These are phyloP conservation scores for Mycena latifolia DNA, from an alignment of 768 basidiomycete species.

Conservation along the genomic window DNA sequence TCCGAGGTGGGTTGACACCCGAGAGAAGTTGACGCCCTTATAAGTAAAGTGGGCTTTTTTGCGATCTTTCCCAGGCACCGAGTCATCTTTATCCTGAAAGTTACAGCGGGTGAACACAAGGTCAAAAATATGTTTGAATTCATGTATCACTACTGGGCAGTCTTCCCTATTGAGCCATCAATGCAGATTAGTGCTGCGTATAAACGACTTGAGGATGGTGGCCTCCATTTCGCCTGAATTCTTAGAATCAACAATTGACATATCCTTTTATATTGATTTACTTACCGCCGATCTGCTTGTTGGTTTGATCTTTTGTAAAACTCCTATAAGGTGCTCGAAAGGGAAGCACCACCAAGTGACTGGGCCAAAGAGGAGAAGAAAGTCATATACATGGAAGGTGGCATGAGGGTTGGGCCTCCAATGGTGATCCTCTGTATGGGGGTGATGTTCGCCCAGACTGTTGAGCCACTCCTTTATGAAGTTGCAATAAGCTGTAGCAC, in stretches of 20 bases:
- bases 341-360: constrained; percentile 55
- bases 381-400: constrained; percentile 49
- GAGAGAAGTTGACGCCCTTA: constrained; percentile 24
- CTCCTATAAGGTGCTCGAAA: constrained; percentile 52
- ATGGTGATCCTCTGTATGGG: constrained; percentile 30
- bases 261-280: background rate
- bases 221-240: constrained; percentile 19
- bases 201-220: constrained; percentile 26
- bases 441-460: constrained; percentile 36
- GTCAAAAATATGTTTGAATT: constrained; percentile 24
- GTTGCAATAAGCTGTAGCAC: background rate
- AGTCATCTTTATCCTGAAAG: constrained; percentile 10
- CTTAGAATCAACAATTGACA: background rate
- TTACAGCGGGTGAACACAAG: constrained; percentile 10
- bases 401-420: constrained; percentile 10
- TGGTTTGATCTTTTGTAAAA: constrained; percentile 48
- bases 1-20: background rate
- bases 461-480: constrained; percentile 41
- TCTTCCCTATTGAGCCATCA: constrained; percentile 37
- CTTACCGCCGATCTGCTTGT: constrained; percentile 44
- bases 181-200: constrained; percentile 28
- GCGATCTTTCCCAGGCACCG: background rate
- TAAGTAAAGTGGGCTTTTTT: background rate
- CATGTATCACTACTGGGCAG: constrained; percentile 26
- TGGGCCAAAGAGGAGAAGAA: constrained; percentile 50